Evolutionary conservation across 2,329 filamentous ascomycete species (phyloP).

Genomic region (Seiridium cupressi): DNA sequence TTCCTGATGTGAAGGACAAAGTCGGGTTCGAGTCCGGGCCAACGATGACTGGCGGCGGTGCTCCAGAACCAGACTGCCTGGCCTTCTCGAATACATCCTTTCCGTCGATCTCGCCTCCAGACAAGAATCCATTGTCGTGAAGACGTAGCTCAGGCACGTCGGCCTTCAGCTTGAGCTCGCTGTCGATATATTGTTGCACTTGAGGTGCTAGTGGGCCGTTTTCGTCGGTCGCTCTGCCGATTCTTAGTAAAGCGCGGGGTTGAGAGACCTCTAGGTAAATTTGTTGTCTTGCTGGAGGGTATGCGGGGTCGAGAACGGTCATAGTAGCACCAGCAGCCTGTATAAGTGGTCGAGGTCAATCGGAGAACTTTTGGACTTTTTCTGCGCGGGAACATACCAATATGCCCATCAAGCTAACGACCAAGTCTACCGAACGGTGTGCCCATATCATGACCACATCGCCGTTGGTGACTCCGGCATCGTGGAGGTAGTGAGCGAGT

Average conservation of each 20-base stretch:
- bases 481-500: conserved; percentile 74
- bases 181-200: conserved; percentile 65
- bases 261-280: conserved; percentile 80
- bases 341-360: conserved; percentile 11
- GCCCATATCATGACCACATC: conserved; percentile 95
- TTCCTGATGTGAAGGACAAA: conserved; percentile 71
- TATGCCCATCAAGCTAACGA: conserved; percentile 74
- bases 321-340: conserved; percentile 56
- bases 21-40: conserved; percentile 84
- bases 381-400: conserved; percentile 32
- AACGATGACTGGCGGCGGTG: conserved; percentile 69
- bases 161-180: conserved; percentile 70
- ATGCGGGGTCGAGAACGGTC: conserved; percentile 74
- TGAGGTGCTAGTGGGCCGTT: conserved; percentile 52
- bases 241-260: conserved; percentile 70
- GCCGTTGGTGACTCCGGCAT: conserved; percentile 69
- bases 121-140: conserved; percentile 66
- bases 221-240: conserved; percentile 70
- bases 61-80: conserved; percentile 62
- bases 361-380: conserved; percentile 38
- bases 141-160: conserved; percentile 74
- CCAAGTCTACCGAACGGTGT: conserved; percentile 70
- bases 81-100: conserved; percentile 67
- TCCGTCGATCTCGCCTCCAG: conserved; percentile 66
- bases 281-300: conserved; percentile 77